A percentile compares a stretch with the other conserved stretches of the same genome.
Evolutionary conservation across 805 yeast species (phyloP).

Genomic region (Lipomyces spencermartinsiae): DNA sequence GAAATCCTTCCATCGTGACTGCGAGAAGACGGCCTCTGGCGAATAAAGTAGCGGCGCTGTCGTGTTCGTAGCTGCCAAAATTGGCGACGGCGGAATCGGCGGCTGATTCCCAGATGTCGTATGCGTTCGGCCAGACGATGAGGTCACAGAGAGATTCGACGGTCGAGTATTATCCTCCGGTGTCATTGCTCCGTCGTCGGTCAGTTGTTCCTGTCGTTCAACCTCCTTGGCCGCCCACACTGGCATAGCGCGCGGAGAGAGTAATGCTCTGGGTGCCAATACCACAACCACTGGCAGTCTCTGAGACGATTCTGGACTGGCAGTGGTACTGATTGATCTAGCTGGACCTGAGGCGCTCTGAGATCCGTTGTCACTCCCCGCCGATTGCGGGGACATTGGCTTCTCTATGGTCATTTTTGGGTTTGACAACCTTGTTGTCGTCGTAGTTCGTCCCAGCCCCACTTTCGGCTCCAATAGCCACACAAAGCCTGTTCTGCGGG

Average conservation of each 20-base stretch:
- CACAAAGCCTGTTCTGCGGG: neutral
- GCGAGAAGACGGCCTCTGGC: neutral
- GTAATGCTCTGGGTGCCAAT: constrained; percentile 10
- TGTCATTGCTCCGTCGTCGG: neutral
- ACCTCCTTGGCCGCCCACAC: constrained; percentile 24
- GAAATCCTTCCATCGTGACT: constrained; percentile 26
- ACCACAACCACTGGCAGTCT: neutral
- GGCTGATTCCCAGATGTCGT: neutral
- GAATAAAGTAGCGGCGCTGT: constrained; percentile 10
- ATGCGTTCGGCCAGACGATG: constrained; percentile 19
- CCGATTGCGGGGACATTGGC: neutral
- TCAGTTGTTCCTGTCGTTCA: constrained; percentile 3
- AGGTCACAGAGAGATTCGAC: neutral
- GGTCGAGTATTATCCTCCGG: neutral
- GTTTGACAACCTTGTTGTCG: neutral
- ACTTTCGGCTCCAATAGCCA: neutral
- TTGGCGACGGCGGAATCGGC: constrained; percentile 24
- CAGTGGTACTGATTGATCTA: neutral
- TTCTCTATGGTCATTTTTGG: neutral
- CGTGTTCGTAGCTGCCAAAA: constrained; percentile 29
- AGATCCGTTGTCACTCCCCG: neutral
- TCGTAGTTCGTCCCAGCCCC: neutral
- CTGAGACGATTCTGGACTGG: neutral
- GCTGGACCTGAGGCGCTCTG: neutral
- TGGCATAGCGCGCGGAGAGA: constrained; percentile 26